A percentile compares a stretch with the other conserved stretches of the same genome.
Evolutionary conservation across 306 rosid genomes (phyloP).

Genomic region (Castanea mollissima): DNA sequence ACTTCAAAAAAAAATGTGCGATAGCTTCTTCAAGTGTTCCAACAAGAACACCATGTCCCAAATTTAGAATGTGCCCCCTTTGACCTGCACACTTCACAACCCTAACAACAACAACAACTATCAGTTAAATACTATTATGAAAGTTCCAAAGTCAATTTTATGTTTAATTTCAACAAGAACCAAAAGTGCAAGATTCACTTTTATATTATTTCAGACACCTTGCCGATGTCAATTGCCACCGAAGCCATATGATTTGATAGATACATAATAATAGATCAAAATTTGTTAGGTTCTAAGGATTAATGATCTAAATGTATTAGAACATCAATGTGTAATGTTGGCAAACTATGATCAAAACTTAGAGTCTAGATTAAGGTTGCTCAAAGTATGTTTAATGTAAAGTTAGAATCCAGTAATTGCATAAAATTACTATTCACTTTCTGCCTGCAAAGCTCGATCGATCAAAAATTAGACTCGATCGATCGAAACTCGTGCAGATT

Average conservation of each 20-base stretch:
- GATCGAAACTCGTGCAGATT: no score
- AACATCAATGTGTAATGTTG: no score
- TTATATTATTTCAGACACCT: background rate
- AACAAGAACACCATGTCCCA: constrained; percentile 91
- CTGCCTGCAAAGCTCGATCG: no score
- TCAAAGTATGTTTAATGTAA: no score
- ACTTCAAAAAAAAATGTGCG: constrained; percentile 96
- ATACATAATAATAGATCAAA: background rate
- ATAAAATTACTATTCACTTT: no score
- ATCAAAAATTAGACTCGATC: no score
- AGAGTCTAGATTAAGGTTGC: no score
- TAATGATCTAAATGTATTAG: no score
- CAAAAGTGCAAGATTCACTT: background rate
- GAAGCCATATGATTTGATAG: background rate
- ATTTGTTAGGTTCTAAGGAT: no score
- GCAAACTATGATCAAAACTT: no score
- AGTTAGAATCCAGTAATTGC: no score
- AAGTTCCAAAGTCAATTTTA: background rate
- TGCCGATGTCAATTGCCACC: background rate
- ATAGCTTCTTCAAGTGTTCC: constrained; percentile 95
- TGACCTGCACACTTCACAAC: constrained; percentile 90
- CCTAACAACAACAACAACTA: constrained; percentile 37
- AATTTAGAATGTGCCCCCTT: constrained; percentile 86
- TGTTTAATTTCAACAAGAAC: background rate
- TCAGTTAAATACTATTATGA: background rate